Evolutionary conservation across 208 protist species (phyloP), one percentile per base, ranked within the genome.

Genomic region (Strigomonas oncopelti): DNA sequence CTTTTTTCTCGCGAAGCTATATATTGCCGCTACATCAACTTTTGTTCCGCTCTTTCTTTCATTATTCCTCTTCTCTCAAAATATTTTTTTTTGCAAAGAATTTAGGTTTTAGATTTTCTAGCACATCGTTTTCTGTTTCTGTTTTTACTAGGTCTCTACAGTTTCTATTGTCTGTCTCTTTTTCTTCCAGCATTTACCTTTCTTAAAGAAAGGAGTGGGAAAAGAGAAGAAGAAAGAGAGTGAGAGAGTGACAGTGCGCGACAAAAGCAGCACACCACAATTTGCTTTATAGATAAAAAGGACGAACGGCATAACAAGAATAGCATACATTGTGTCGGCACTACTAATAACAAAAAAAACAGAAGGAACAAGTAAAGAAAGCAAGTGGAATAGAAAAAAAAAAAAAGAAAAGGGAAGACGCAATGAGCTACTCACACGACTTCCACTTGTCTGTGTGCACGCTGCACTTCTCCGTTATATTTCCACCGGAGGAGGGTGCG

Each of bases 371-470:
- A n/a, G n/a, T n/a, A n/a, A n/a, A n/a, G n/a, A n/a, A n/a, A n/a
- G n/a, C n/a, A n/a, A n/a, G n/a, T n/a, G n/a, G n/a, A n/a, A n/a
- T n/a, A n/a, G n/a, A n/a, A n/a, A n/a, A n/a, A n/a, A n/a, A n/a
- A n/a, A n/a, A n/a, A n/a, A n/a, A n/a, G n/a, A n/a, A n/a, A n/a
- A n/a, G n/a, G n/a, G n/a, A 20, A 56, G 16, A 27, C 51, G 11
- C 51, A 57, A 89, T 89, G 84, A 77, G 86, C 56, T 68, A 78
- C 0, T 71, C 74, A 61, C 74, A 78, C 36, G 85, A 85, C 52
- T 81, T 80, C 72, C 84, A 91, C 57, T 89, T 84, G 48, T 85
- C 83, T 36, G 75, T 94, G 24, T 94, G 89, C 74, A 92, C 85
- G 36, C 79, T 94, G 69, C 88, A 87, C 81, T 94, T 94, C 78